A percentile compares a stretch with the other conserved stretches of the same genome.
Conservation (phyloP, 1,284 basidiomycete genomes). For the Pseudozyma pruni region DNA sequence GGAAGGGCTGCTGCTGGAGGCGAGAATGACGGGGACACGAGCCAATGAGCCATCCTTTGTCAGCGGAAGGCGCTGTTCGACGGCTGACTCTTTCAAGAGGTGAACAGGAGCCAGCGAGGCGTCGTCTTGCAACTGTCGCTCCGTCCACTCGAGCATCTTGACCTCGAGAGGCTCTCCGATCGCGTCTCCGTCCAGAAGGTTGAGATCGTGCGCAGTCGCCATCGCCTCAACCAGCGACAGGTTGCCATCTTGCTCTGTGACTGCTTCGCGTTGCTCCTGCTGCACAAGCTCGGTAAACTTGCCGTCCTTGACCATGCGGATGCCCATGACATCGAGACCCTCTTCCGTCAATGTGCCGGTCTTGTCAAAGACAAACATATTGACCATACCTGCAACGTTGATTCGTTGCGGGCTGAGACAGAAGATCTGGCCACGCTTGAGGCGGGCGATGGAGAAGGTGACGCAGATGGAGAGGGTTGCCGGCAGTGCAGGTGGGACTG, state of each 20-base stretch:
- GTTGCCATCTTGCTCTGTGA: background rate
- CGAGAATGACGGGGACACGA: slow-evolving; percentile 31
- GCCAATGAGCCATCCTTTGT: slow-evolving; percentile 28
- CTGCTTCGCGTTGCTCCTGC: background rate
- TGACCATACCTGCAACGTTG: slow-evolving; percentile 46
- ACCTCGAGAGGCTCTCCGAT: slow-evolving; percentile 51
- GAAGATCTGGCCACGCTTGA: slow-evolving; percentile 29
- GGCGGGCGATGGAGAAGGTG: slow-evolving; percentile 32
- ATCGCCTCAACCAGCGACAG: slow-evolving; percentile 25
- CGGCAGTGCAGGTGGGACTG: slow-evolving; percentile 34
- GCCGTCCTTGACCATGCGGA: slow-evolving; percentile 13
- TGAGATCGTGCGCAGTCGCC: slow-evolving; percentile 41
- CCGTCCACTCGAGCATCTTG: slow-evolving; percentile 46
- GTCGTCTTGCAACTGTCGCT: slow-evolving; percentile 30
- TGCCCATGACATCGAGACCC: slow-evolving; percentile 39
- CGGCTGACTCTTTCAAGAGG: slow-evolving; percentile 9
- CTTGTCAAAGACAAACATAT: slow-evolving; percentile 46
- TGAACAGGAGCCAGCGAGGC: slow-evolving; percentile 15
- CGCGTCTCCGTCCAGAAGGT: slow-evolving; percentile 30
- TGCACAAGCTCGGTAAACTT: slow-evolving; percentile 18
- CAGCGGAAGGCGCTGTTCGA: slow-evolving; percentile 8
- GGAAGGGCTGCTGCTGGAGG: background rate
- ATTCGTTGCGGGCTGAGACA: slow-evolving; percentile 48
- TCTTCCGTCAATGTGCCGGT: slow-evolving; percentile 48
- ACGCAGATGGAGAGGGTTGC: slow-evolving; percentile 34